Percentiles rank a stretch among this genome's conserved stretches.
These are phyloP conservation scores for Leptomonas pyrrhocoris DNA, from an alignment of 208 protist genomes.

Conservation along the genomic window DNA sequence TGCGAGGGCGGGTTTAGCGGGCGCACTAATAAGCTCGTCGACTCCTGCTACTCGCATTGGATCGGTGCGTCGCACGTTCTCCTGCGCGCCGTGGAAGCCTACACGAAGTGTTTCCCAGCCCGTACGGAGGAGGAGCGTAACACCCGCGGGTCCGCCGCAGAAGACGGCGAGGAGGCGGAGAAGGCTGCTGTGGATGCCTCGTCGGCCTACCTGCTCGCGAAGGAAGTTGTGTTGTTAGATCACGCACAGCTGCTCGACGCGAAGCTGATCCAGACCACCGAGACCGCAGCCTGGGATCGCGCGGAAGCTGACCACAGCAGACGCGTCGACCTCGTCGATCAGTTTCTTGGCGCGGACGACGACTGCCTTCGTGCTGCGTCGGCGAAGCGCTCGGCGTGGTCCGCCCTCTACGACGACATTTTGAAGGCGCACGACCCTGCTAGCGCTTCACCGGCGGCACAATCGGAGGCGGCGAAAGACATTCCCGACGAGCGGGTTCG, in stretches of 20 bases:
- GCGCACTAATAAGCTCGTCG: constrained; percentile 97
- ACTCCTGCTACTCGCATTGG: constrained; percentile 98
- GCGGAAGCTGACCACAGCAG: constrained; percentile 36
- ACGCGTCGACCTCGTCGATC: constrained; percentile 32
- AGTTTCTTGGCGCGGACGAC: constrained; percentile 45
- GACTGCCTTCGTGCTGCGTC: constrained; percentile 6
- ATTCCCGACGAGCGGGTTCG: background rate
- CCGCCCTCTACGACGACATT: constrained; percentile 18
- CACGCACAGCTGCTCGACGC: constrained; percentile 72
- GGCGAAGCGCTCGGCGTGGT: background rate
- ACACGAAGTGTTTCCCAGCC: constrained; percentile 35
- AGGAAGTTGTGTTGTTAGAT: constrained; percentile 68
- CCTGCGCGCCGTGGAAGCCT: constrained; percentile 51
- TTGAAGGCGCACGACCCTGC: background rate
- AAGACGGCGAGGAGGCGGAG: background rate
- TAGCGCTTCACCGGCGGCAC: background rate
- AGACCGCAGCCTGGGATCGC: constrained; percentile 39
- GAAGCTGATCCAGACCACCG: constrained; percentile 10
- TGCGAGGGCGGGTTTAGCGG: constrained; percentile 95
- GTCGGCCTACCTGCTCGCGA: constrained; percentile 37
- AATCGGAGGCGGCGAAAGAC: background rate
- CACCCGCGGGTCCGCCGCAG: too few relatives aligned
- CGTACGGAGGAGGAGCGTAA: background rate
- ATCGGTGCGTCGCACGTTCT: constrained; percentile 88
- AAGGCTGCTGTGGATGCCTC: background rate